Evolutionary conservation across 805 yeast genomes (phyloP), one percentile per base, ranked within the genome.

Genomic region (Limtongia smithiae): DNA sequence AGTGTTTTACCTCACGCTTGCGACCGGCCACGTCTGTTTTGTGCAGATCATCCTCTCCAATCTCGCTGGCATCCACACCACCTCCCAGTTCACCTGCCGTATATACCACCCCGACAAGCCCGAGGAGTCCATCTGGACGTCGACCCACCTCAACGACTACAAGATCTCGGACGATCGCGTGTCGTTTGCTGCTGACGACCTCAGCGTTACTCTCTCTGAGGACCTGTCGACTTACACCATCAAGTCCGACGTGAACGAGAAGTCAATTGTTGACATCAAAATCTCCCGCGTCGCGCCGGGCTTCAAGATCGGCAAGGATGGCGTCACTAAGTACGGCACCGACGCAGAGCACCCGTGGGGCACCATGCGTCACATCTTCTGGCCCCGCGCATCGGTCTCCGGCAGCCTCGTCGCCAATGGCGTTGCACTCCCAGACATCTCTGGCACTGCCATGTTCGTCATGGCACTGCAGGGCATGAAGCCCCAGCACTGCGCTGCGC

Each of bases 381-480:
- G 97, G 97, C 98, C 98, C 55, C 79, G 97, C 67, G 83, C 89
- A 67, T 55, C 69, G 18, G 83, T 80, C 39, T 64, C 62, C 17
- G 98, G 98, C 63, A 72, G 78, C 17, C 68, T 93, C 55, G 73
- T 70, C 35, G 66, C 76, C 66, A 64, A 67, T 57, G 69, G 68
- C 52, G 57, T 62, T 31, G 60, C 50, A 48, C 61, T 74, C 42
- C 72, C 68, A 25, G 59, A 71, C 38, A 58, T 62, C 25, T 71
- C 70, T 24, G 71, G 70, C 24, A 60, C 52, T 15, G 76, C 88
- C 42, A 85, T 93, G 95, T 90, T 81, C 65, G 96, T 91, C 46
- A 83, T 86, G 91, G 98, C 98, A 5, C 72, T 88, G 60, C 98
- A 93, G 73, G 97, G 97, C 54, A 90, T 93, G 97, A 93, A 93